Conservation (phyloP, 75 land plant genomes). For the Cunninghamia lanceolata region DNA sequence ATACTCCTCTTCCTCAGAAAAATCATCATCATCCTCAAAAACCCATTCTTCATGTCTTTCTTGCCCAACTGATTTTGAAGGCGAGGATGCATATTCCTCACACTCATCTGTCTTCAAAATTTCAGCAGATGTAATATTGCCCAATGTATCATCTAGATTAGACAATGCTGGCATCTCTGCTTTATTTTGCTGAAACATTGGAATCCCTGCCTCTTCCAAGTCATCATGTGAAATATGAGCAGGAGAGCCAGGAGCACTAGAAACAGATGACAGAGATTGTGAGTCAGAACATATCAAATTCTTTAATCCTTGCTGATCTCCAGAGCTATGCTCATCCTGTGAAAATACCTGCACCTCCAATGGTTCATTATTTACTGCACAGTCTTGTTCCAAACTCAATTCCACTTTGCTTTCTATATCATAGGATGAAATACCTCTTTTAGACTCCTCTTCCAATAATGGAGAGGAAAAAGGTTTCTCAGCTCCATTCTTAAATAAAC, state of each 20-base stretch:
- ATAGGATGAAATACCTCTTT: constrained; percentile 9
- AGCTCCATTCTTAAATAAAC: constrained; percentile 21
- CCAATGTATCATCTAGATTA: constrained; percentile 11
- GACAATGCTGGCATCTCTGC: constrained; percentile 11
- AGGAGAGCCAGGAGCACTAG: constrained; percentile 58
- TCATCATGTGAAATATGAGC: constrained; percentile 58
- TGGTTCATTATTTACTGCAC: constrained; percentile 17
- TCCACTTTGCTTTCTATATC: constrained; percentile 14
- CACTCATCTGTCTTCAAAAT: not conserved
- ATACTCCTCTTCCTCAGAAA: constrained; percentile 57
- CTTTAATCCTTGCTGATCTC: constrained; percentile 17
- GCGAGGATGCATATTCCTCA: not conserved
- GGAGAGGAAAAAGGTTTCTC: constrained; percentile 38
- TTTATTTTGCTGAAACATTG: constrained; percentile 9
- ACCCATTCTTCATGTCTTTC: constrained; percentile 58
- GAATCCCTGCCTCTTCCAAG: constrained; percentile 42
- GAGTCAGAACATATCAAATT: constrained; percentile 39
- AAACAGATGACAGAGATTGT: constrained; percentile 59
- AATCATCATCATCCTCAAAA: constrained; percentile 28
- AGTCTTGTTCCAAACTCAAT: constrained; percentile 16
- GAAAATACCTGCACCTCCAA: constrained; percentile 2
- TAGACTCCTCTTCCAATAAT: constrained; percentile 18
- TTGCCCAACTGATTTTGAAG: constrained; percentile 19
- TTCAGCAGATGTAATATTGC: not conserved
- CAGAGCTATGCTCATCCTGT: not conserved